phyloP scores from a whole-genome alignment of 2,329 filamentous ascomycete genomes.

The Verticillium longisporum region DNA sequence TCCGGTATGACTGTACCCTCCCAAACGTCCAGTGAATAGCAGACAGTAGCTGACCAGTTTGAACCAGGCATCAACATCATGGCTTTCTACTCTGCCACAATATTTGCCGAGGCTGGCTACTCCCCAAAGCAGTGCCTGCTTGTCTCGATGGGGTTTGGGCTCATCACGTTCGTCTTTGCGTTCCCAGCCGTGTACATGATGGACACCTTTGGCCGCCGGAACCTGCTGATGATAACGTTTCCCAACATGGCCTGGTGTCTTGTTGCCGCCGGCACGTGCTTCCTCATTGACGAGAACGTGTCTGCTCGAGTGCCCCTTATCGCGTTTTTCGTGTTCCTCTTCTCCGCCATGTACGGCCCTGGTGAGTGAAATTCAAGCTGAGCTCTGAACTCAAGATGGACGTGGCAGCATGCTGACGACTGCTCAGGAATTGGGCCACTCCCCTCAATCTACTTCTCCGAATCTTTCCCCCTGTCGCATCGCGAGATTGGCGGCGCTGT shows the following conservation, averaged over 20 bases:
- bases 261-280: constrained; percentile 34
- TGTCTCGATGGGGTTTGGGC: constrained; percentile 50
- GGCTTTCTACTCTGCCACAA: constrained; percentile 39
- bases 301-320: constrained; percentile 44
- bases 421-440: constrained; percentile 46
- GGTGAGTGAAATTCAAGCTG: constrained; percentile 23
- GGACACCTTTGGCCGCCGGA: constrained; percentile 58
- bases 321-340: constrained; percentile 58
- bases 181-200: constrained; percentile 61
- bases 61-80: constrained; percentile 35
- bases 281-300: constrained; percentile 21
- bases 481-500: constrained; percentile 59
- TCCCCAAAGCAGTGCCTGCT: constrained; percentile 34
- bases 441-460: constrained; percentile 55
- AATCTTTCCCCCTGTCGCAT: constrained; percentile 58
- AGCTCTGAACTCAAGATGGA: no score
- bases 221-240: constrained; percentile 58
- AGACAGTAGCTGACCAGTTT: neutral
- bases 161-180: constrained; percentile 54
- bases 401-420: neutral
- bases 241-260: constrained; percentile 60
- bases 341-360: constrained; percentile 58
- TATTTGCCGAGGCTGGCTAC: constrained; percentile 39
- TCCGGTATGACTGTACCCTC: constrained; percentile 31
- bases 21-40: no score